Evolutionary conservation across 1,284 basidiomycete species (phyloP), one percentile per base, ranked within the genome.

Genomic region (Trichosporon sp.): DNA sequence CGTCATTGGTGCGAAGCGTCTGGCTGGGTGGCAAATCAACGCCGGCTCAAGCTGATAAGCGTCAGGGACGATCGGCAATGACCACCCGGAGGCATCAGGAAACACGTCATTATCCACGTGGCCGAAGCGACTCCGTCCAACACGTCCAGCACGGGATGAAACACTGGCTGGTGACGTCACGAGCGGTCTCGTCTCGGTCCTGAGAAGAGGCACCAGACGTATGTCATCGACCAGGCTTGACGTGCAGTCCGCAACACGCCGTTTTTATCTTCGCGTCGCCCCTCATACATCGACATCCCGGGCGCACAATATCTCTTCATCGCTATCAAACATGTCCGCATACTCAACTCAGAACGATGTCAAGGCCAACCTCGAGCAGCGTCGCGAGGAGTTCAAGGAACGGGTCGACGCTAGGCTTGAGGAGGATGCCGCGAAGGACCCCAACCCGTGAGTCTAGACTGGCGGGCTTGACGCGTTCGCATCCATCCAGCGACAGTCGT

Each of bases 1-100:
- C 63, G 63, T 42, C 34, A 47, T 47, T 44, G 38, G 38, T 64
- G 63, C 63, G 63, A 64, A 64, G 63, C 63, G 63, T 42, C 38
- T 31, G 42, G 34, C 38, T 44, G 63, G 63, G 63, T 64, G 63
- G 63, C 63, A 64, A 64, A 64, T 47, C 63, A 64, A 27, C 11
- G 18, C 42, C 4, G 34, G 44, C 18, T 25, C n/a, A 32, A 35
- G 12, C 32, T 60, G 56, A 60, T 60, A 60, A 60, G 21, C 9
- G 29, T 31, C 29, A 31, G 56, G 27, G 27, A 8, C 25, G 13
- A 32, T 31, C 29, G 56, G 32, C 23, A 62, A 62, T 35, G 60
- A 23, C 60, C 32, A 18, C 13, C n/a, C 3, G 11, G 13, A 8
- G 18, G 21, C 21, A 38, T 34, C 11, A 35, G 21, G 3, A 13